Base-by-base conservation (phyloP, 768 basidiomycete genomes). In the Leucocoprinus leucothites region DNA sequence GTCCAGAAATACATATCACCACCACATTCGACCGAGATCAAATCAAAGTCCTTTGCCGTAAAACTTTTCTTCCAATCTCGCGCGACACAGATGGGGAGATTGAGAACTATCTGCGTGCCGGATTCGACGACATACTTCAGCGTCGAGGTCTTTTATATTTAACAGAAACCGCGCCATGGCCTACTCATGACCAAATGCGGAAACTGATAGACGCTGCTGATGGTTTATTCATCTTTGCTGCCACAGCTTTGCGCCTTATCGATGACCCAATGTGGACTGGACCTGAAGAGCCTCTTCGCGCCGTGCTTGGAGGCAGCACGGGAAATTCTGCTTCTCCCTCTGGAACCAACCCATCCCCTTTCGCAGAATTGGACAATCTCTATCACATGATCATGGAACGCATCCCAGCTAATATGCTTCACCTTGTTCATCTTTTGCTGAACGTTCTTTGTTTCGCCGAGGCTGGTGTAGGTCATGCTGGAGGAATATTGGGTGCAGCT, bases 201-300 rank as follows among this genome's bases (percentile, higher is more conserved):
- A 41, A 13, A 1, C 56, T 62, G 7, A 61, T 69, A 3, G 24
- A 57, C 9, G 61, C 61, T 38, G 56, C 68, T 0, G 55, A 55
- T 0, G 62, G 67, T 1, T 57, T 65, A 9, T 69, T 69, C 41
- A 64, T 69, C 11, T 69, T 65, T 47, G 63, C 65, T 1, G 25
- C 65, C 14, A 67, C 67, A 0, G 61, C 65, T 7, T 49, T 65
- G 41, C 62, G 64, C 42, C 66, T 65, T 44, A 60, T 68, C 9
- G 61, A 59, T 24, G 58, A 59, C 9, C 48, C 60, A 13, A 31
- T 5, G 31, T 31, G 31, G 31, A 5, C 11, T 31, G 43, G 36
- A 3, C 25, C 47, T 14, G 34, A 53, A 14, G 24, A 38, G n/a
- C 34, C 44, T 3, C 34, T 53, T 16, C 22, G 35, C 9, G 34